Evolutionary conservation across 345 rosid species (phyloP).

Genomic region (Heritiera fomes): DNA sequence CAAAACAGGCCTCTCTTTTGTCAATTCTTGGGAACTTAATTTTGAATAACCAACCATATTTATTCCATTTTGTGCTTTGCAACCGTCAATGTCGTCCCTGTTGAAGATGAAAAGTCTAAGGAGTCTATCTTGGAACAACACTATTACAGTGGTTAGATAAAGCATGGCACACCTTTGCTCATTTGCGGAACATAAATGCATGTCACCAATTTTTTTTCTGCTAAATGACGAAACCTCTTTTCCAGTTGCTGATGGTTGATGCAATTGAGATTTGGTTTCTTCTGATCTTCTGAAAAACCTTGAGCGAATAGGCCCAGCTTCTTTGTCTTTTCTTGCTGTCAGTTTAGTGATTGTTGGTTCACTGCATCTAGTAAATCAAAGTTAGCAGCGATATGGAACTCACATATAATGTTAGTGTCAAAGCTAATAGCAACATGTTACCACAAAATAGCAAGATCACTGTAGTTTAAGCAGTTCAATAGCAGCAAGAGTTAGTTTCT

Average conservation of each 20-base stretch:
- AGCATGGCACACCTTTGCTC: constrained; percentile 27
- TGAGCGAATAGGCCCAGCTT: constrained; percentile 39
- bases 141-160: constrained; percentile 12
- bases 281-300: constrained; percentile 39
- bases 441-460: neutral
- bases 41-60: constrained; percentile 28
- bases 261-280: constrained; percentile 31
- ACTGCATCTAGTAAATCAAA: constrained; percentile 30
- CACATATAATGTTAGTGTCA: neutral
- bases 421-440: constrained; percentile 7
- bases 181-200: constrained; percentile 24
- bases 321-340: constrained; percentile 34
- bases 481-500: neutral
- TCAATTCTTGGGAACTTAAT: constrained; percentile 19
- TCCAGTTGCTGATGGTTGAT: constrained; percentile 31
- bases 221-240: constrained; percentile 32
- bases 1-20: constrained; percentile 30
- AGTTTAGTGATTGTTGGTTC: constrained; percentile 26
- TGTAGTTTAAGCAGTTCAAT: neutral
- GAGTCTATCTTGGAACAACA: neutral
- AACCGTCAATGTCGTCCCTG: constrained; percentile 35
- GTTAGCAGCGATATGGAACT: constrained; percentile 11
- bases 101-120: constrained; percentile 16
- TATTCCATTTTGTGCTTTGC: constrained; percentile 32
- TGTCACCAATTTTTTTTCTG: constrained; percentile 31